Conservation (phyloP, 495 filamentous ascomycete genomes). For the Haplographium delicatum region DNA sequence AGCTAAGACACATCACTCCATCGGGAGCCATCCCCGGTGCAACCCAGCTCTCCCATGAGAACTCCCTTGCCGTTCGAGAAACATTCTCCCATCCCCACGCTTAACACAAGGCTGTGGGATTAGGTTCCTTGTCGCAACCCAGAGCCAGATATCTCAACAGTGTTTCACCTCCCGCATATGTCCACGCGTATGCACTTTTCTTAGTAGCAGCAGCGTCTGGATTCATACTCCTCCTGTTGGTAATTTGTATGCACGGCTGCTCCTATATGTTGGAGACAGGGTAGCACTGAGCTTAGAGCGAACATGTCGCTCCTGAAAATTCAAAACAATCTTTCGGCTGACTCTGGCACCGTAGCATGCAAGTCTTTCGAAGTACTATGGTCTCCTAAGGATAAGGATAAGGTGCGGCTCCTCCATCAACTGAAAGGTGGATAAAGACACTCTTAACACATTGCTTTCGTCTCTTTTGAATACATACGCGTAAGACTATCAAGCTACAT, state of each 20-base stretch:
- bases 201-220: too few species aligned
- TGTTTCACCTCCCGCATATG: neutral
- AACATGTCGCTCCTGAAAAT: neutral
- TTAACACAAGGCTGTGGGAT: neutral
- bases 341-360: too few species aligned
- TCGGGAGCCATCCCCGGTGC: too few species aligned
- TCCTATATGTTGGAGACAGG: too few species aligned
- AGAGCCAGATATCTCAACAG: neutral
- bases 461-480: neutral
- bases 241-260: too few species aligned
- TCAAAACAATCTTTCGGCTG: too few species aligned
- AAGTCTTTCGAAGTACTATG: neutral
- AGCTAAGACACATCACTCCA: too few species aligned
- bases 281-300: neutral
- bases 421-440: neutral
- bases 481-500: neutral
- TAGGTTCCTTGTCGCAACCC: neutral
- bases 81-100: neutral
- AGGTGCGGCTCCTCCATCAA: neutral
- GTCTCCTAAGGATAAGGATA: neutral
- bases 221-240: too few species aligned
- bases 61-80: too few species aligned
- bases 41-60: too few species aligned
- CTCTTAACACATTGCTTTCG: neutral
- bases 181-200: neutral